Conservation (phyloP, 192 early-diverging fungal species). For the Backusella psychrophila region DNA sequence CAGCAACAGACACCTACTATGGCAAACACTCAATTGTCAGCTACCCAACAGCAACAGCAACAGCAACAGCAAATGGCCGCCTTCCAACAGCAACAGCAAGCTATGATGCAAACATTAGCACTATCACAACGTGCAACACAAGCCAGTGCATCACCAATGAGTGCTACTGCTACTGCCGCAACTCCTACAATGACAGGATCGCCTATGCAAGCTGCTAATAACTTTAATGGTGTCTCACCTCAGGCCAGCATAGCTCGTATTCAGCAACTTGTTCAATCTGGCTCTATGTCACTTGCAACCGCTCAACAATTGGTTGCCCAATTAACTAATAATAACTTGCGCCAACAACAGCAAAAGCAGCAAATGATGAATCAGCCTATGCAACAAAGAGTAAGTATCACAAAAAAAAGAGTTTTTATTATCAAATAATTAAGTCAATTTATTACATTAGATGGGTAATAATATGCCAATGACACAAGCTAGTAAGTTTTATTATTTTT, state of each 20-base stretch:
- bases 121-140: constrained; percentile 11
- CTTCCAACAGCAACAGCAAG: constrained; percentile 6
- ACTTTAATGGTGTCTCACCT: constrained; percentile 11
- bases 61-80: constrained; percentile 14
- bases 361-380: not conserved
- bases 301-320: constrained; percentile 30
- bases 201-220: not conserved
- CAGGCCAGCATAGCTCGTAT: constrained; percentile 17
- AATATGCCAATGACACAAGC: constrained; percentile 1
- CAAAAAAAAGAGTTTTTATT: not conserved
- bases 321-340: constrained; percentile 9
- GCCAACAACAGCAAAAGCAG: not conserved
- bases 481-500: not conserved
- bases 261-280: constrained; percentile 24
- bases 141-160: constrained; percentile 2
- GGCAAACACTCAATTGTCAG: constrained; percentile 5
- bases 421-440: not conserved
- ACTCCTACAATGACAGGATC: not conserved
- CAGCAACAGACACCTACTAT: not conserved
- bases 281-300: constrained; percentile 22
- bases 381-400: not conserved
- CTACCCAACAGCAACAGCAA: constrained; percentile 4
- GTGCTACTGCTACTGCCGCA: not conserved
- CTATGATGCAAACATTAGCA: not conserved
- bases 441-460: not conserved